Evolutionary conservation across 2,329 filamentous ascomycete genomes (phyloP), one percentile per base, ranked within the genome.

Genomic region (Alternaria dauci): DNA sequence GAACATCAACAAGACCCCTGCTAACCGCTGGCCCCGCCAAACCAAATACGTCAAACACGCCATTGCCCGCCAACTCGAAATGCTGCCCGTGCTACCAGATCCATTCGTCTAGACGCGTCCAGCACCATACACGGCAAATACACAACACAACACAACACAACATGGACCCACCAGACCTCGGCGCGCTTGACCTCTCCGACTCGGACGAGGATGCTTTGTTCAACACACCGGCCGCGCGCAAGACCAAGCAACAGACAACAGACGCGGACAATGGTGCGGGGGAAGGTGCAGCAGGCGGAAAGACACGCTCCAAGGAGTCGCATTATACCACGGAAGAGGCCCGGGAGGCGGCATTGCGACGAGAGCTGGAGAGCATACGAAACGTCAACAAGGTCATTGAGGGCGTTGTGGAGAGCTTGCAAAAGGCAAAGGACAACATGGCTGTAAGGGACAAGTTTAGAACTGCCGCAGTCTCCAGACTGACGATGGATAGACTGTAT

Each of bases 301-400:
- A 73, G 65, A 71, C 86, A 78, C 76, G 75, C 56, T 62, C 64
- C 36, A 75, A 79, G 65, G 83, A 85, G 59, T 83, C 84, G 42
- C 79, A 84, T 51, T 88, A 88, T 70, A 89, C 90, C 63, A 81
- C 83, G 4, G 85, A 90, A 69, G 88, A 91, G 72, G 84, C 86
- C 20, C 89, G 91, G 46, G 92, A 97, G 63, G 88, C 88, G 2
- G 86, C 88, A 14, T 82, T 99, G 69, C 89, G 87, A 16, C 88
- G 86, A 56, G 95, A 99, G 79, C 82, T 98, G 28, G 89, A 93
- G 64, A 91, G 89, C 48, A 89, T 99, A 32, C 88, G 90, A 59
- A 90, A 90, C 69, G 91, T 98, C 75, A 99, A 99, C 79, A 86
- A 89, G 69, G 90, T 93, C 41, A 92, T 99, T 61, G 93, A 97